Base-by-base conservation (phyloP, 2,329 filamentous ascomycete species). In the Paracamarosporium sp. region DNA sequence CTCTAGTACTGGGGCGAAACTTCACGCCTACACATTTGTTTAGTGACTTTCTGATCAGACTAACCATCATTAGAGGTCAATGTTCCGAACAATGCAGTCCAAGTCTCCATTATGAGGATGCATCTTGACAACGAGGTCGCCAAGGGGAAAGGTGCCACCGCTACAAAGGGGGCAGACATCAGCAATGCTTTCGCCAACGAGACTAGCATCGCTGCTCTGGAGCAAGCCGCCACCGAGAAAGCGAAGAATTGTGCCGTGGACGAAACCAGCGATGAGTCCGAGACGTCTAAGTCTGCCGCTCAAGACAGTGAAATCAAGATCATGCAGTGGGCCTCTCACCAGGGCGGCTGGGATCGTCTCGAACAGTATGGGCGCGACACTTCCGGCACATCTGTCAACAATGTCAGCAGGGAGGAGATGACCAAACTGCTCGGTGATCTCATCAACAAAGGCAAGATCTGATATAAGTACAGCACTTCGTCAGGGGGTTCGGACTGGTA, bases 51-150 rank as follows among this genome's bases (percentile, higher is more conserved):
- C 48, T 35, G 5, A 35, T 9, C 15, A 46, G 15, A 12, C 36
- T 30, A n/a, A 54, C 28, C 27, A 11, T 31, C n/a, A 4, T 5
- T 7, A 45, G 40, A 17, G 20, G 4, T 30, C 8, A 44, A 46
- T n/a, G 50, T 35, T 24, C 41, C 30, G 15, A 47, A 40, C n/a
- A 46, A 53, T n/a, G 41, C 35, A 20, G 15, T 47, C 31, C 6
- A 28, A 3, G 30, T 46, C 25, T 27, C 25, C 13, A 30, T 9
- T 15, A 47, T 38, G 22, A 12, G 52, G 15, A 54, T 54, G 52
- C 24, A 38, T 27, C 17, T 46, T 17, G 52, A 54, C 24, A 54
- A 54, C 43, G 13, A 54, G 30, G 25, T 48, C 33, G 52, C 52
- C 17, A 41, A 38, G 13, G 24, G 17, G 1, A 47, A 40, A n/a